Evolutionary conservation across 2,329 filamentous ascomycete genomes (phyloP), one percentile per base, ranked within the genome.

Genomic region (Penicillium sp.): DNA sequence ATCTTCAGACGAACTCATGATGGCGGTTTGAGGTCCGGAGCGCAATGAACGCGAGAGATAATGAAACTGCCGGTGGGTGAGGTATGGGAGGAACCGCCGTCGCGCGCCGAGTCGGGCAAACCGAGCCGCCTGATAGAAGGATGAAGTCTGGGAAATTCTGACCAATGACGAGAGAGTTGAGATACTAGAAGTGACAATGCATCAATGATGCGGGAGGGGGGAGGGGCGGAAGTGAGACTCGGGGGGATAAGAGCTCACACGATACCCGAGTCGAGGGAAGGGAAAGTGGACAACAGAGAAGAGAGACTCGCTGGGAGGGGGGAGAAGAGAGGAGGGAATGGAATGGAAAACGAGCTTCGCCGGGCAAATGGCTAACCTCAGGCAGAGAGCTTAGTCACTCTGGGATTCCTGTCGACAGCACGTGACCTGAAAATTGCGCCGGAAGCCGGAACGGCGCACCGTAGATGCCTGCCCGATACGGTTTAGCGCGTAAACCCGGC

Each of bases 1-100:
- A 68, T 95, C 91, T 66, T 93, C 90, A 24, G 90, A 94, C 13
- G 82, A 84, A 62, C 79, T 82, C 81, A 84, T 84, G 58, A 47
- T 74, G 58, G 50, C 56, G 48, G 49, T 24, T 50, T 43, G 53
- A 44, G 49, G 27, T 18, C 47, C 32, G 21, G 52, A 44, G 18
- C 56, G 46, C 21, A 41, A 55, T 34, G 55, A 55, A 32, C 46
- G 60, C 43, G 52, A 45, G 30, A 48, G 39, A 48, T 48, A 56
- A 45, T 58, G 55, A 23, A 57, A 45, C 37, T 49, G 52, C 34
- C 52, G 55, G 51, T 56, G 45, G 40, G 40, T 48, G 48, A 37
- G 37, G 44, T 27, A 40, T 33, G 44, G 49, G n/a, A 56, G 33
- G n/a, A 56, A 30, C 32, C 51, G 59, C 50, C 49, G 46, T 61